A percentile compares a stretch with the other conserved stretches of the same genome.
phyloP scores from a whole-genome alignment of 129 eudicot species.

The Flaveria sonorensis region DNA sequence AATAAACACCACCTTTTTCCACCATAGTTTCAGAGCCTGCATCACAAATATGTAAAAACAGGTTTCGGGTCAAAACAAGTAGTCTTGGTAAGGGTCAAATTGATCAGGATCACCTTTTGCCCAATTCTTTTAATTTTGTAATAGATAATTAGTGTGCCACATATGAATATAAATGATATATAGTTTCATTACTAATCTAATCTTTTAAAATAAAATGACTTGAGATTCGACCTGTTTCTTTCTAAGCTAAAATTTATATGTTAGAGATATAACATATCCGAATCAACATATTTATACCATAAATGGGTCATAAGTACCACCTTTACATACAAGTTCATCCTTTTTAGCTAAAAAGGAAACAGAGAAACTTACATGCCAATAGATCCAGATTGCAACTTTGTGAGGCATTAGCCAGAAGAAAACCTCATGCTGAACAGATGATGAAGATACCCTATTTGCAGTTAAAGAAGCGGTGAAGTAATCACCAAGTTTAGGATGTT shows the following conservation, averaged over 20 bases:
- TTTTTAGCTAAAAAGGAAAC: not conserved
- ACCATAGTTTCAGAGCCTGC: constrained; percentile 88
- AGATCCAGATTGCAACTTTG: constrained; percentile 87
- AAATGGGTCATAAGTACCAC: not conserved
- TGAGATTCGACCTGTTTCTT: not conserved
- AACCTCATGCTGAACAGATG: constrained; percentile 47
- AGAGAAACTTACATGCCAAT: constrained; percentile 77
- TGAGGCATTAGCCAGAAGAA: constrained; percentile 97
- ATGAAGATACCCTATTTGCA: constrained; percentile 59
- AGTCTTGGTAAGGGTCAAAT: not conserved
- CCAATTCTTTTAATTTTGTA: not conserved
- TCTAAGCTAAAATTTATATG: not conserved
- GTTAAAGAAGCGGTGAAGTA: constrained; percentile 81
- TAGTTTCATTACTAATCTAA: not conserved
- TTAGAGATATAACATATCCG: not conserved
- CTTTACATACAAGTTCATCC: constrained; percentile 3
- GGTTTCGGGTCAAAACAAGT: not conserved
- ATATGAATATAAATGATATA: not conserved
- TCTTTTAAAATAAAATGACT: not conserved
- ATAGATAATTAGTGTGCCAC: not conserved
- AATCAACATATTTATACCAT: not conserved
- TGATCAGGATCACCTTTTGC: not conserved
- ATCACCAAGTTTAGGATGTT: constrained; percentile 82
- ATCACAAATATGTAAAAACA: not conserved
- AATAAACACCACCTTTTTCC: constrained; percentile 74